Conservation (phyloP, 768 basidiomycete species). For the Panaeolus cyanescens region DNA sequence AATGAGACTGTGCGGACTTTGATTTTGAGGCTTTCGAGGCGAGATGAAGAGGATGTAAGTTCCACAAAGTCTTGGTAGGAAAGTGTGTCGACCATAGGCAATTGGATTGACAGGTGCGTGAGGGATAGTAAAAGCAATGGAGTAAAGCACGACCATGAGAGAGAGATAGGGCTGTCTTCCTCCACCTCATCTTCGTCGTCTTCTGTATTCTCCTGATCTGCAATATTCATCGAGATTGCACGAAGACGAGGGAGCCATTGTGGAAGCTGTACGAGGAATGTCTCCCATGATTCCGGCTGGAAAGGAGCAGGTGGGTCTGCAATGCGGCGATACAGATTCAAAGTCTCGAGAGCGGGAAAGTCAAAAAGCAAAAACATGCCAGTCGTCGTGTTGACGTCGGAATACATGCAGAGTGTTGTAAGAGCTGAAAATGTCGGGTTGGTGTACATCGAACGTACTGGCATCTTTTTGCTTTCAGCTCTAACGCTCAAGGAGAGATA, state of each 20-base stretch:
- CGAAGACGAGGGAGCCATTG: background rate
- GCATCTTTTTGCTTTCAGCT: background rate
- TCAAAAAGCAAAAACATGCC: background rate
- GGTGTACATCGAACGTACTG: background rate
- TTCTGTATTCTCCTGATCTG: background rate
- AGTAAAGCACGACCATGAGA: background rate
- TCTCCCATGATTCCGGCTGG: background rate
- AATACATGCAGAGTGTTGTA: background rate
- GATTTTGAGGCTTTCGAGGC: background rate
- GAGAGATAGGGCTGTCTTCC: background rate
- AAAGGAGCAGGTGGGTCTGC: background rate
- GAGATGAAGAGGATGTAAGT: background rate
- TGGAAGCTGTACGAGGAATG: background rate
- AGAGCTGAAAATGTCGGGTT: background rate
- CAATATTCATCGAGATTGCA: background rate
- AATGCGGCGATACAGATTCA: background rate
- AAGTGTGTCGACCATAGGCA: background rate
- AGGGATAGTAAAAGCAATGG: background rate
- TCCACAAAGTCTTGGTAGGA: background rate
- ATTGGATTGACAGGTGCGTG: background rate
- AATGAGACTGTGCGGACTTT: background rate
- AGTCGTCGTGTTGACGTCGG: background rate
- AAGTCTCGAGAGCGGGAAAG: background rate
- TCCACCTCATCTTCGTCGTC: background rate
- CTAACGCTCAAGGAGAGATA: background rate